A percentile compares a stretch with the other conserved stretches of the same genome.
These are phyloP conservation scores for Arachnopeziza araneosa DNA, from an alignment of 2,329 filamentous ascomycete species.

Conservation along the genomic window DNA sequence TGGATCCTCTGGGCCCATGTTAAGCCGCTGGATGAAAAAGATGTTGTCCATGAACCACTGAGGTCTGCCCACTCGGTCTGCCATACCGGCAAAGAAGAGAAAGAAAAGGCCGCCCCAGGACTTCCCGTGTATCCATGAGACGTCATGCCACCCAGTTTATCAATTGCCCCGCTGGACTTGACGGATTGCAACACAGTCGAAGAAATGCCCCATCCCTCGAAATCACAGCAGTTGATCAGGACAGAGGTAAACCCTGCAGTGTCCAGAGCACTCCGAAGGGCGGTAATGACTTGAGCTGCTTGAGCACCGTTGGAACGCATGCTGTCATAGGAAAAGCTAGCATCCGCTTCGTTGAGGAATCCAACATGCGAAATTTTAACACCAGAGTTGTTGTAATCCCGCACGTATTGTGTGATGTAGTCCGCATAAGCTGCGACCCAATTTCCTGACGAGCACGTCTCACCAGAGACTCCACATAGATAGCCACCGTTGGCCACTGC, in stretches of 20 bases:
- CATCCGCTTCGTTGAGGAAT: conserved; percentile 40
- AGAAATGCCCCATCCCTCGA: conserved; percentile 36
- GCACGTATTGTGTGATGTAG: conserved; percentile 42
- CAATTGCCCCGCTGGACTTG: conserved; percentile 32
- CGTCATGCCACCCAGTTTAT: conserved; percentile 36
- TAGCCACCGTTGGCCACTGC: conserved; percentile 39
- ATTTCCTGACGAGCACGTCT: conserved; percentile 37
- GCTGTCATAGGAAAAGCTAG: conserved; percentile 33
- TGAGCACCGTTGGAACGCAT: conserved; percentile 42
- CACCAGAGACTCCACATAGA: conserved; percentile 40
- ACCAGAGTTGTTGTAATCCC: conserved; percentile 36
- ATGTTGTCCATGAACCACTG: conserved; percentile 40
- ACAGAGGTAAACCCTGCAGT: conserved; percentile 29
- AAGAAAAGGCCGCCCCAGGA: conserved; percentile 34
- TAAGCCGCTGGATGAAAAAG: conserved; percentile 39
- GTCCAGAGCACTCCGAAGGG: conserved; percentile 37
- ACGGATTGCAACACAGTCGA: conserved; percentile 32
- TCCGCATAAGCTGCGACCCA: conserved; percentile 45
- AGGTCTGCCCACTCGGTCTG: conserved; percentile 42
- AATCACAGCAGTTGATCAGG: conserved; percentile 41
- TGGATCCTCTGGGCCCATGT: conserved; percentile 53
- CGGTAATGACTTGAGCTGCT: conserved; percentile 45
- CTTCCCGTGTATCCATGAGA: conserved; percentile 37
- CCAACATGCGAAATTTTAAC: conserved; percentile 37
- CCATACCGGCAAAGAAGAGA: conserved; percentile 41